A percentile compares a stretch with the other conserved stretches of the same genome.
These are phyloP conservation scores for Globisporangium sylvaticum DNA, from an alignment of 352 stramenopile genomes.

Conservation along the genomic window DNA sequence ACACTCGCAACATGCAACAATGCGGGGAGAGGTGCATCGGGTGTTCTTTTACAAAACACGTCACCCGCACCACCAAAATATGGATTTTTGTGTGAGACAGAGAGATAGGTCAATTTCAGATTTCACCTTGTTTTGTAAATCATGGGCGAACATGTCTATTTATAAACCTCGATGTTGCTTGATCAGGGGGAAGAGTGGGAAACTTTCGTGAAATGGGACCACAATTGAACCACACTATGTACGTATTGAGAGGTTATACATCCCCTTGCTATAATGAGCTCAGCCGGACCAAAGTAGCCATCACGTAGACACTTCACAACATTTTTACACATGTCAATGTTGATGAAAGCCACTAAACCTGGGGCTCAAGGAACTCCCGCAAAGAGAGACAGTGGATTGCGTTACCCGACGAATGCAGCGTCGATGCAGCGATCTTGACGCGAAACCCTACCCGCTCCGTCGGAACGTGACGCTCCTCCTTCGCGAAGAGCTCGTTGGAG, in stretches of 20 bases:
- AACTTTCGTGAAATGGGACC: conserved; percentile 1
- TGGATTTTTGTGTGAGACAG: conserved; percentile 2
- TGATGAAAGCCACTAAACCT: not conserved
- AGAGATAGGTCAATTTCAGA: not conserved
- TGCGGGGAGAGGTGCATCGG: not conserved
- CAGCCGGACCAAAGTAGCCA: too few relatives aligned
- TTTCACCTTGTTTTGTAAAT: not conserved
- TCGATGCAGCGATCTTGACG: conserved; percentile 11
- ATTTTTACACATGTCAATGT: too few relatives aligned
- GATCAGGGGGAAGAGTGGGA: conserved; percentile 6
- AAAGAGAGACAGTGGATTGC: conserved; percentile 25
- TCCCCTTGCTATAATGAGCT: not conserved
- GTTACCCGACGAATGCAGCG: conserved; percentile 32
- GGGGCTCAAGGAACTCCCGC: too few relatives aligned
- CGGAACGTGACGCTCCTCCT: not conserved
- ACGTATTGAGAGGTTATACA: not conserved
- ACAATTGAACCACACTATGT: conserved; percentile 13
- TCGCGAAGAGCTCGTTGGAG: not conserved
- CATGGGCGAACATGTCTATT: not conserved
- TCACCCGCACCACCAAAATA: conserved; percentile 25
- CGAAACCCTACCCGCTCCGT: not conserved
- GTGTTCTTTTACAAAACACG: conserved; percentile 10
- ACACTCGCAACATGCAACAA: not conserved
- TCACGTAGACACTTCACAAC: too few relatives aligned
- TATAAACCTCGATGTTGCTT: not conserved